These are phyloP conservation scores for Zalaria sp. DNA, from an alignment of 2,329 filamentous ascomycete species.

Conservation along the genomic window DNA sequence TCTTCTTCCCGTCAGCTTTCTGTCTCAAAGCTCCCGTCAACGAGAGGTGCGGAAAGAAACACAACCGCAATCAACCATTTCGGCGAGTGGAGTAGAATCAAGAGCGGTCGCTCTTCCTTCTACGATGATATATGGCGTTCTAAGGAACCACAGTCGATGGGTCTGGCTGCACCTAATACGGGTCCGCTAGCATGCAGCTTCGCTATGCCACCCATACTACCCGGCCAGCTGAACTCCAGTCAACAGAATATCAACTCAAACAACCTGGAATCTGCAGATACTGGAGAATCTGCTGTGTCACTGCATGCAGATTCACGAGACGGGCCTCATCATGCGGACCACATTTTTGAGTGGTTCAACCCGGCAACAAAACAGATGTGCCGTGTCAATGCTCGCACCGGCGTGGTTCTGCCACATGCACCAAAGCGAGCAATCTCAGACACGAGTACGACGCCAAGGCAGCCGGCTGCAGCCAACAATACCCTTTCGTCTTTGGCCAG, in stretches of 20 bases:
- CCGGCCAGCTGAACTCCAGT: too few relatives aligned
- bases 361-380: conserved; percentile 40
- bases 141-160: not conserved
- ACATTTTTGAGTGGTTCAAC: conserved; percentile 44
- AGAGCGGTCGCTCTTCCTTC: conserved; percentile 22
- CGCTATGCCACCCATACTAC: too few relatives aligned
- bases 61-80: conserved; percentile 7
- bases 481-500: conserved; percentile 13
- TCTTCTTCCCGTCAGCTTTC: too few relatives aligned
- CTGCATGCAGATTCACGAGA: too few relatives aligned
- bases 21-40: too few relatives aligned
- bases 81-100: conserved; percentile 29
- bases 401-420: conserved; percentile 19
- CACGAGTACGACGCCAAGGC: conserved; percentile 1
- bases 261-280: too few relatives aligned
- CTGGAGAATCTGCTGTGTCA: too few relatives aligned
- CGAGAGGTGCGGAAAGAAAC: too few relatives aligned
- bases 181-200: too few relatives aligned
- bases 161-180: too few relatives aligned
- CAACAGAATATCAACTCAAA: too few relatives aligned
- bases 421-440: not conserved
- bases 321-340: conserved; percentile 12
- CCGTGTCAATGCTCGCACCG: conserved; percentile 42
- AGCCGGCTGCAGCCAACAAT: conserved; percentile 11
- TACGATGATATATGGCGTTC: conserved; percentile 13